Conservation (phyloP, 2,329 filamentous ascomycete genomes). For the Aspergillus latus region DNA sequence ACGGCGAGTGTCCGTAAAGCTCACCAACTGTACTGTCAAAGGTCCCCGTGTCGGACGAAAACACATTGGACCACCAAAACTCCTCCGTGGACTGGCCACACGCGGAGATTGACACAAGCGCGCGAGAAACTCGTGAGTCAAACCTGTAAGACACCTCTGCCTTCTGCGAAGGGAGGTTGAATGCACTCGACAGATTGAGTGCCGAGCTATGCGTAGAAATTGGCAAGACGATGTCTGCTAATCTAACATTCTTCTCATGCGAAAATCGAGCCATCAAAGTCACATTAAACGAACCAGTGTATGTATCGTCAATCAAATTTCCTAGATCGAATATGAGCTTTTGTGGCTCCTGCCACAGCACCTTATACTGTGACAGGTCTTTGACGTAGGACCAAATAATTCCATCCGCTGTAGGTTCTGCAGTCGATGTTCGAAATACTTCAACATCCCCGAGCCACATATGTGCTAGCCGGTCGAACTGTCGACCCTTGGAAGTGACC, state of each 20-base stretch:
- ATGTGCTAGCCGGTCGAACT: constrained; percentile 73
- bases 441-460: constrained; percentile 77
- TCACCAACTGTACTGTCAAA: constrained; percentile 59
- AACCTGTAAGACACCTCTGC: constrained; percentile 62
- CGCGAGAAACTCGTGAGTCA: constrained; percentile 65
- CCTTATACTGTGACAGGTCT: constrained; percentile 71
- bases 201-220: constrained; percentile 43
- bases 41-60: constrained; percentile 58
- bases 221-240: constrained; percentile 67
- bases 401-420: constrained; percentile 69
- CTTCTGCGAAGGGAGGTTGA: constrained; percentile 63
- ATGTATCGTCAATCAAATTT: constrained; percentile 68
- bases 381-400: constrained; percentile 77
- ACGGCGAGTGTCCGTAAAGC: constrained; percentile 69
- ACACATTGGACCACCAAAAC: constrained; percentile 82
- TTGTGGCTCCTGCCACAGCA: constrained; percentile 67
- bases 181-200: constrained; percentile 61
- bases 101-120: constrained; percentile 73
- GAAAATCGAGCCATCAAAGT: constrained; percentile 75
- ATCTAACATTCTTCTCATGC: constrained; percentile 37
- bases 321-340: constrained; percentile 78
- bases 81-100: constrained; percentile 76
- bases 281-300: constrained; percentile 72
- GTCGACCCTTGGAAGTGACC: constrained; percentile 67
- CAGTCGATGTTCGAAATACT: constrained; percentile 80